These are phyloP conservation scores for Craspedostauros australis DNA, from an alignment of 108 stramenopile species.

Conservation along the genomic window DNA sequence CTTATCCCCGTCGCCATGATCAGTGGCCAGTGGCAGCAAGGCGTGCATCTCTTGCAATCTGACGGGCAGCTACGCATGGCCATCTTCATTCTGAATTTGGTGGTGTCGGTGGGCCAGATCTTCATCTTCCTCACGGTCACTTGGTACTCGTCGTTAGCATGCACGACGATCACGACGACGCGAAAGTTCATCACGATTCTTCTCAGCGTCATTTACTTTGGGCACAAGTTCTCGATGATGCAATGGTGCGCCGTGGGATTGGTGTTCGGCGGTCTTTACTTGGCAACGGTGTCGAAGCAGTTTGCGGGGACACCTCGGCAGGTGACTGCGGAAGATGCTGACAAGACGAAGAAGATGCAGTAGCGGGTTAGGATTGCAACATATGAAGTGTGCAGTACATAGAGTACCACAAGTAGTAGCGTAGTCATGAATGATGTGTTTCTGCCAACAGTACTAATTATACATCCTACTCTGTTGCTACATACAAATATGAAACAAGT, in stretches of 20 bases:
- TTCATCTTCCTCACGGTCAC: conserved; percentile 93
- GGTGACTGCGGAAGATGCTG: too few species aligned
- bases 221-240: conserved; percentile 65
- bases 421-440: too few species aligned
- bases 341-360: too few species aligned
- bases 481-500: too few species aligned
- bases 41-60: conserved; percentile 22
- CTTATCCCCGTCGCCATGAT: conserved; percentile 60
- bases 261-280: conserved; percentile 79
- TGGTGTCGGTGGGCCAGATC: conserved; percentile 86
- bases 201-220: conserved; percentile 82
- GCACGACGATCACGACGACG: conserved; percentile 95
- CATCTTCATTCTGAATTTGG: conserved; percentile 46
- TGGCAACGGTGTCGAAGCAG: too few species aligned
- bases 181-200: conserved; percentile 95
- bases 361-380: too few species aligned
- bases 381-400: too few species aligned
- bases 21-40: conserved; percentile 52
- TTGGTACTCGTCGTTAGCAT: conserved; percentile 78
- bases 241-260: conserved; percentile 78
- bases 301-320: too few species aligned
- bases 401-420: too few species aligned
- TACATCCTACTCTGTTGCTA: too few species aligned
- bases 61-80: conserved; percentile 10
- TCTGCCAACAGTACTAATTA: too few species aligned